Percentiles rank a stretch among this genome's conserved stretches.
These are phyloP conservation scores for Nicotiana benthamiana DNA, from an alignment of 257 asterid species.

Conservation along the genomic window DNA sequence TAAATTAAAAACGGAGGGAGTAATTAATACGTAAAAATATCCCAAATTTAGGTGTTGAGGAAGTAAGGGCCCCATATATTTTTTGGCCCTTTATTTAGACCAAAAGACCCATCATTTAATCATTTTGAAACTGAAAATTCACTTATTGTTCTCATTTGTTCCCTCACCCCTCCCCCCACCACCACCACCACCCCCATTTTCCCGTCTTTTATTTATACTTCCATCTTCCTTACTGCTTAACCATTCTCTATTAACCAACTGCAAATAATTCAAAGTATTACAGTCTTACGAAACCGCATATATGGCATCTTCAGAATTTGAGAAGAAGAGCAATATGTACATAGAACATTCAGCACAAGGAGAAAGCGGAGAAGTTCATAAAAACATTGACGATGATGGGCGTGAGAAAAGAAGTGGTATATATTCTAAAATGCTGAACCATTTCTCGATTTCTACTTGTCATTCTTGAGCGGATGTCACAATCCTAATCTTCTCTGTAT, in stretches of 20 bases:
- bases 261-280: not conserved
- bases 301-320: conserved; percentile 6
- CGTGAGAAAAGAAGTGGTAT: conserved; percentile 14
- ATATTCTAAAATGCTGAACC: too few species aligned
- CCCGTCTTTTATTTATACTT: not conserved
- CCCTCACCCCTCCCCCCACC: too few species aligned
- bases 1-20: too few species aligned
- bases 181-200: not conserved
- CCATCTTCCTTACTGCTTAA: not conserved
- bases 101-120: not conserved
- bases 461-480: not conserved
- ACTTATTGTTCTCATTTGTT: not conserved
- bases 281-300: not conserved
- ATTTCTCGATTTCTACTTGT: not conserved
- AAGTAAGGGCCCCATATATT: not conserved
- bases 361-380: not conserved
- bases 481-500: not conserved
- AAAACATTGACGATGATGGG: conserved; percentile 10
- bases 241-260: not conserved
- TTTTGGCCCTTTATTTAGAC: not conserved
- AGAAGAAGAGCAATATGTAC: not conserved
- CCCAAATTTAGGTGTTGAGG: not conserved
- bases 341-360: not conserved
- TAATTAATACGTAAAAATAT: not conserved
- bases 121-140: not conserved